A percentile compares a stretch with the other conserved stretches of the same genome.
phyloP scores from a whole-genome alignment of 2,329 filamentous ascomycete genomes.

The Epichloe baconii region DNA sequence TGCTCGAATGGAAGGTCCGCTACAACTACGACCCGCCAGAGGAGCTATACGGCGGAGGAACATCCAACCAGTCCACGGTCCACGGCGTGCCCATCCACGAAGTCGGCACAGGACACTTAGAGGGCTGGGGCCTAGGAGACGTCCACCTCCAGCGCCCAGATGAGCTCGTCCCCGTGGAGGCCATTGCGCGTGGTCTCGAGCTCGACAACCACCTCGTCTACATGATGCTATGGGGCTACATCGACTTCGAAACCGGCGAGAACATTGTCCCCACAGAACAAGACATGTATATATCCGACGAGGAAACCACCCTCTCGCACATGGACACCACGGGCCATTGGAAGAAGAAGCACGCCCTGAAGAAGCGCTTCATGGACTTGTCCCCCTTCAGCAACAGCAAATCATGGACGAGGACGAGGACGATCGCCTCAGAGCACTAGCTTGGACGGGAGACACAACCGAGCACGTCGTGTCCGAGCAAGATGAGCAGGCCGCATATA shows the following conservation, averaged over 20 bases:
- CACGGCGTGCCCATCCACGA: conserved; percentile 38
- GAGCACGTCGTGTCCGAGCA: conserved; percentile 4
- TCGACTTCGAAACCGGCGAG: conserved; percentile 37
- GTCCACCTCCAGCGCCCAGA: conserved; percentile 41
- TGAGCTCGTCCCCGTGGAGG: conserved; percentile 44
- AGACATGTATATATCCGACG: conserved; percentile 38
- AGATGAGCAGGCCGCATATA: conserved; percentile 4
- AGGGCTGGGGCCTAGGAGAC: conserved; percentile 40
- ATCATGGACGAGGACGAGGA: conserved; percentile 25
- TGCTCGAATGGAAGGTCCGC: conserved; percentile 42
- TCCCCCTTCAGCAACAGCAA: conserved; percentile 22
- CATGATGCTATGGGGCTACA: conserved; percentile 51
- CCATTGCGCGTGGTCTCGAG: conserved; percentile 34
- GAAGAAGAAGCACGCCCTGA: conserved; percentile 30
- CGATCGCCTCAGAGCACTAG: conserved; percentile 21
- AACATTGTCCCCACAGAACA: conserved; percentile 37
- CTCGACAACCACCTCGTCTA: conserved; percentile 40
- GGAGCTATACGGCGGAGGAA: conserved; percentile 11
- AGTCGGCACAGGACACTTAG: conserved; percentile 38
- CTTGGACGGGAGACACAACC: conserved; percentile 17
- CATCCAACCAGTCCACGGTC: conserved; percentile 18
- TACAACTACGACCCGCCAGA: conserved; percentile 38
- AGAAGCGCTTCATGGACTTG: conserved; percentile 29
- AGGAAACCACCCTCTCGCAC: conserved; percentile 22
- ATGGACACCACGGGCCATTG: conserved; percentile 26